Conservation (phyloP, 106 monocot genomes). For the Amphibolis antarctica region DNA sequence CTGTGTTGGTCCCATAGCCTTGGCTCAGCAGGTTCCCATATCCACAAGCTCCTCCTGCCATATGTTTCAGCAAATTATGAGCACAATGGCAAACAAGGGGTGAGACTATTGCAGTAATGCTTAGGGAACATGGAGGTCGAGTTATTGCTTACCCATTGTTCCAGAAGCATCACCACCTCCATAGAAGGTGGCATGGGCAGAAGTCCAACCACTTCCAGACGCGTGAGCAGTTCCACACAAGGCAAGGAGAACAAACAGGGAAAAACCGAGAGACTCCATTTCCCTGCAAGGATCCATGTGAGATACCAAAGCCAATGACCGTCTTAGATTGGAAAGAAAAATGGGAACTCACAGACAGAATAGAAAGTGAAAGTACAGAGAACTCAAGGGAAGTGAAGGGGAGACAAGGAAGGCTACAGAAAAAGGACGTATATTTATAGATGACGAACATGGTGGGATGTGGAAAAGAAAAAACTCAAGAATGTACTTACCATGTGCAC, state of each 20-base stretch:
- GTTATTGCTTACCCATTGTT: slow-evolving; percentile 46
- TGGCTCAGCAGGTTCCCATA: slow-evolving; percentile 19
- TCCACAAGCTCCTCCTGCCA: slow-evolving; percentile 23
- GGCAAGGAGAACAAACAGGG: neutral
- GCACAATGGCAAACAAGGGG: neutral
- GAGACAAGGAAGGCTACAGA: neutral
- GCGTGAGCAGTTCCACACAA: slow-evolving; percentile 12
- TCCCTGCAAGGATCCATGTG: no score
- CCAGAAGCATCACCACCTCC: slow-evolving; percentile 77
- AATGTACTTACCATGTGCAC: no score
- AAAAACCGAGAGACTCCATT: slow-evolving; percentile 5
- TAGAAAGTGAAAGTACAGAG: neutral
- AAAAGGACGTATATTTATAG: slow-evolving; percentile 4
- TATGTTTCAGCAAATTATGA: neutral
- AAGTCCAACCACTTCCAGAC: slow-evolving; percentile 33
- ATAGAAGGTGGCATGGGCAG: slow-evolving; percentile 73
- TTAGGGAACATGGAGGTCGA: neutral
- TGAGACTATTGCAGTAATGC: neutral
- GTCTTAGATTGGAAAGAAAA: neutral
- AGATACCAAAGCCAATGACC: no score
- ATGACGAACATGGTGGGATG: neutral
- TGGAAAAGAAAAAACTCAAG: neutral
- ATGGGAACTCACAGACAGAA: neutral
- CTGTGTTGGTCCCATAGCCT: slow-evolving; percentile 16
- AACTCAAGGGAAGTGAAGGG: neutral